Evolutionary conservation across 2,329 filamentous ascomycete genomes (phyloP).

Genomic region (Stagonosporopsis chrysanthemi): DNA sequence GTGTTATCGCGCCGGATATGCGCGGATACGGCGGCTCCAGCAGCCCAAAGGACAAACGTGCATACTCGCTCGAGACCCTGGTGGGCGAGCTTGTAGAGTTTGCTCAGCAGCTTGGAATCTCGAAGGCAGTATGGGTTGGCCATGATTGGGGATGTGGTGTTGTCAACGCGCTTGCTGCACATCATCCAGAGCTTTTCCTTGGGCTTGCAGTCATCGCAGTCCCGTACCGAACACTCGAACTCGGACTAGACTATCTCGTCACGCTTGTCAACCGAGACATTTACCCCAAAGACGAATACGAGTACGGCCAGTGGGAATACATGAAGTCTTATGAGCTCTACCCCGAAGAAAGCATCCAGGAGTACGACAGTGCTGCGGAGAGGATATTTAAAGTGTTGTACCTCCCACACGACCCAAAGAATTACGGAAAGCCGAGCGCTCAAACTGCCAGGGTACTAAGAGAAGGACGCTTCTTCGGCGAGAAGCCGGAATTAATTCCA

Average conservation of each 20-base stretch:
- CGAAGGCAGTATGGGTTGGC: conserved; percentile 57
- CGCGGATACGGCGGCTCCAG: conserved; percentile 45
- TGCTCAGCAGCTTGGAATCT: conserved; percentile 49
- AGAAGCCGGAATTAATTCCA: conserved; percentile 33
- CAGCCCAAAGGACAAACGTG: conserved; percentile 28
- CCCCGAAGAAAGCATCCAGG: conserved; percentile 22
- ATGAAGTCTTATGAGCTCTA: conserved; percentile 42
- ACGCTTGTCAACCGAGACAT: conserved; percentile 53
- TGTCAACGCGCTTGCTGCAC: conserved; percentile 39
- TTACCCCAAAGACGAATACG: conserved; percentile 56
- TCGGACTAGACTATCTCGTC: conserved; percentile 50
- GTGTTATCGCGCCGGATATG: conserved; percentile 39
- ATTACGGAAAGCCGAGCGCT: conserved; percentile 34
- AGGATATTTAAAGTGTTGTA: conserved; percentile 37
- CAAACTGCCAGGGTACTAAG: conserved; percentile 22
- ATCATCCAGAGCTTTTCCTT: conserved; percentile 44
- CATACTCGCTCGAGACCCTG: conserved; percentile 43
- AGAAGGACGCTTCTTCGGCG: conserved; percentile 46
- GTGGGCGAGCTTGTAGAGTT: conserved; percentile 47
- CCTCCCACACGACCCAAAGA: conserved; percentile 29
- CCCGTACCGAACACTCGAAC: conserved; percentile 53
- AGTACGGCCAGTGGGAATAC: conserved; percentile 50
- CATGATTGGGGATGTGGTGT: conserved; percentile 56
- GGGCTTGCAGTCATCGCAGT: conserved; percentile 44
- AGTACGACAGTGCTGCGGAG: conserved; percentile 34